phyloP scores from a whole-genome alignment of 1,284 basidiomycete species.

The Golubevia pallescens region DNA sequence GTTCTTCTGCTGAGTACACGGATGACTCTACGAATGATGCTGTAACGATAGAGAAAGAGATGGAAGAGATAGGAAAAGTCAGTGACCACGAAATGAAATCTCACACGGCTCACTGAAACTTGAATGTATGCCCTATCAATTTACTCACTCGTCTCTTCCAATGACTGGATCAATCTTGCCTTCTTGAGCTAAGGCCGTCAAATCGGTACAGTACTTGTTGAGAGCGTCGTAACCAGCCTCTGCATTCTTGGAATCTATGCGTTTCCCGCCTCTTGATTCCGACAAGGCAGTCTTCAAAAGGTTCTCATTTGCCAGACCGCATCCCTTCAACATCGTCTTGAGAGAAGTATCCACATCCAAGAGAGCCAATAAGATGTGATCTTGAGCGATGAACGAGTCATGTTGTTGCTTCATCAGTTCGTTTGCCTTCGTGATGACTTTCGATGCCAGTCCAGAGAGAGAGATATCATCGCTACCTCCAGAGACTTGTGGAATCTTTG shows the following conservation, averaged over 20 bases:
- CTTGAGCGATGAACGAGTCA: slow-evolving; percentile 58
- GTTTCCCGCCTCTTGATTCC: slow-evolving; percentile 47
- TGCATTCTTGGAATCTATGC: slow-evolving; percentile 57
- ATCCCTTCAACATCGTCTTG: slow-evolving; percentile 37
- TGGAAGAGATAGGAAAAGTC: no score
- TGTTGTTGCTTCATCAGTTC: slow-evolving; percentile 48
- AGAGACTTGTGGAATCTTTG: slow-evolving; percentile 56
- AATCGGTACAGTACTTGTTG: slow-evolving; percentile 55
- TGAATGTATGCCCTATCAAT: slow-evolving; percentile 51
- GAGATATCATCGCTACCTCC: slow-evolving; percentile 54
- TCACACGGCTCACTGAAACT: no score
- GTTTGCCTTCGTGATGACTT: slow-evolving; percentile 53
- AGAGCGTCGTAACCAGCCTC: slow-evolving; percentile 62
- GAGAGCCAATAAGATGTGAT: slow-evolving; percentile 57
- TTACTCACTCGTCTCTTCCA: slow-evolving; percentile 17
- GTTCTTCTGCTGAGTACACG: slow-evolving; percentile 55
- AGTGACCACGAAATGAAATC: no score
- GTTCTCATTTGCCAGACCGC: slow-evolving; percentile 51
- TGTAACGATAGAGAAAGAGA: no score
- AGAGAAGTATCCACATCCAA: slow-evolving; percentile 41
- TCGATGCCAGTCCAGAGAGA: slow-evolving; percentile 36
- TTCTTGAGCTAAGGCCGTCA: slow-evolving; percentile 8
- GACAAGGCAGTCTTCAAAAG: slow-evolving; percentile 60
- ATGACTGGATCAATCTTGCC: slow-evolving; percentile 62
- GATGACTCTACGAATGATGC: slow-evolving; percentile 60